Percentiles rank a stretch among this genome's conserved stretches.
Evolutionary conservation across 1,139 yeast species (phyloP).

Genomic region (Sugiyamaella grinbergsii): DNA sequence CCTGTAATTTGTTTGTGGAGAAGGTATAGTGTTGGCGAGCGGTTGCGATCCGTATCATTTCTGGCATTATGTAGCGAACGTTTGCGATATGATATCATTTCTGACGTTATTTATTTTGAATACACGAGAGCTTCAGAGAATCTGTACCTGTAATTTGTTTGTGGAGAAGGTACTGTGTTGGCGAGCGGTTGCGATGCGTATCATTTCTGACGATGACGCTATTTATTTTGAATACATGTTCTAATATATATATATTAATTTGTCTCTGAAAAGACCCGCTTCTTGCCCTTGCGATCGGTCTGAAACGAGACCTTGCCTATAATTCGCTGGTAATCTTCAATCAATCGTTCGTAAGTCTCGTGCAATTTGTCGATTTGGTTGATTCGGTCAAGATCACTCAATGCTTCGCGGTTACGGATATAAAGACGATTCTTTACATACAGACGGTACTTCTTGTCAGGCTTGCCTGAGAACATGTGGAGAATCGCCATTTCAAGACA

Average conservation of each 20-base stretch:
- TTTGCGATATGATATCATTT: too few relatives aligned
- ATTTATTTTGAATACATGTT: too few relatives aligned
- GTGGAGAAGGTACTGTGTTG: constrained; percentile 8
- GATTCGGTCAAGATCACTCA: constrained; percentile 62
- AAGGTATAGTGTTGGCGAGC: too few relatives aligned
- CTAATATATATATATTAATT: too few relatives aligned
- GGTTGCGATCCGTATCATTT: too few relatives aligned
- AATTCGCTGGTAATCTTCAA: constrained; percentile 68
- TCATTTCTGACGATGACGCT: too few relatives aligned
- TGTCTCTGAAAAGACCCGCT: constrained; percentile 38
- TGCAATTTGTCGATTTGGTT: constrained; percentile 70
- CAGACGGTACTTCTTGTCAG: constrained; percentile 51
- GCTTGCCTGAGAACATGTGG: constrained; percentile 41
- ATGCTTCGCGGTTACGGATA: constrained; percentile 76
- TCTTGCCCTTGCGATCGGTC: constrained; percentile 60
- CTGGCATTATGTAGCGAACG: too few relatives aligned
- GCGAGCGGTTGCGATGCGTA: too few relatives aligned
- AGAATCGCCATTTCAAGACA: constrained; percentile 74
- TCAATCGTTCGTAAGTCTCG: constrained; percentile 68
- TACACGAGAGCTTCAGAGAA: constrained; percentile 2
- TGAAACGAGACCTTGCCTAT: constrained; percentile 61
- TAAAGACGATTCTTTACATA: constrained; percentile 72
- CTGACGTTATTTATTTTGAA: too few relatives aligned
- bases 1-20: constrained; percentile 15
- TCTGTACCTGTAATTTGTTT: constrained; percentile 14